Conservation (phyloP, 352 stramenopile species). For the Halophytophthora polymorphica region DNA sequence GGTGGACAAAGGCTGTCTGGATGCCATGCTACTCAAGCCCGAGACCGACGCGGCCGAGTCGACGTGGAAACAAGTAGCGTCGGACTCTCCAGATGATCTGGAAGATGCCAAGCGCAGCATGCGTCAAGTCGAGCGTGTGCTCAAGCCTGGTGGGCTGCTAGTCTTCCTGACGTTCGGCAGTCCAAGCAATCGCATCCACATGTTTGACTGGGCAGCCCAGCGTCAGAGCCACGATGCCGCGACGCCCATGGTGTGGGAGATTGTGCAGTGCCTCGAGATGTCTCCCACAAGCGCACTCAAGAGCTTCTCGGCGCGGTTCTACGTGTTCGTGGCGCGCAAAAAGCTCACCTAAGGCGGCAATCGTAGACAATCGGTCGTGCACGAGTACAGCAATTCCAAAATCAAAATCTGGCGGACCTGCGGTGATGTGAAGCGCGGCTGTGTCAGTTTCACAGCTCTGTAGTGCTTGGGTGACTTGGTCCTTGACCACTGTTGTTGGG, state of each 20-base stretch:
- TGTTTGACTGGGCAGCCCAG: constrained; percentile 43
- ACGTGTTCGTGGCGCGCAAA: constrained; percentile 50
- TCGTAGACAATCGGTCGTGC: background rate
- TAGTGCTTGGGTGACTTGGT: background rate
- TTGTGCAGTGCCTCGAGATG: constrained; percentile 55
- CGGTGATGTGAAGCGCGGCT: too few species aligned
- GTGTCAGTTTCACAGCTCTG: constrained; percentile 15
- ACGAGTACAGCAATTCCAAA: constrained; percentile 1
- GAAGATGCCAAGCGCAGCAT: constrained; percentile 33
- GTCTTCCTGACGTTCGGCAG: constrained; percentile 51
- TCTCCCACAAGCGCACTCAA: constrained; percentile 25
- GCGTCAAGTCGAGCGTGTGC: constrained; percentile 38
- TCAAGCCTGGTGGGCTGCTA: constrained; percentile 34
- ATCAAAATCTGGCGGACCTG: too few species aligned
- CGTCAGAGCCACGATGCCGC: background rate
- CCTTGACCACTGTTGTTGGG: background rate
- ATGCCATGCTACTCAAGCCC: constrained; percentile 52
- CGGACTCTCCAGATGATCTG: constrained; percentile 39
- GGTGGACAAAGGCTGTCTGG: constrained; percentile 55
- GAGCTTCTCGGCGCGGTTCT: constrained; percentile 44
- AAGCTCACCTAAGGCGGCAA: constrained; percentile 18
- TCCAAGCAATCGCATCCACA: constrained; percentile 44
- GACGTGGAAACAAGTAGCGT: constrained; percentile 40
- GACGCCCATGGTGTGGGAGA: constrained; percentile 36
- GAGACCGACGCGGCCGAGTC: constrained; percentile 41